A percentile compares a stretch with the other conserved stretches of the same genome.
Conservation (phyloP, 2,329 filamentous ascomycete species). For the Colletotrichum viniferum region DNA sequence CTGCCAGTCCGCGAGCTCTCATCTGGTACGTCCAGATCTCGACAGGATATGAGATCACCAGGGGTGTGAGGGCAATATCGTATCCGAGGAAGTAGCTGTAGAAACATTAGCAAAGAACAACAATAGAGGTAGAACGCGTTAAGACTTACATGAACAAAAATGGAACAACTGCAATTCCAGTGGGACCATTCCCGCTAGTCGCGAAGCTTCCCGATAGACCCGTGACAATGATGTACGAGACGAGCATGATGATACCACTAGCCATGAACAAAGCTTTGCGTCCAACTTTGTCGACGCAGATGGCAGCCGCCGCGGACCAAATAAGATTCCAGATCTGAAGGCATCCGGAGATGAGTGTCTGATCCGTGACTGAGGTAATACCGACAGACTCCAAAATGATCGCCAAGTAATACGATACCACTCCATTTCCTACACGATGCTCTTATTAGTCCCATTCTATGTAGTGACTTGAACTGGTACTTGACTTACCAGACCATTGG, state of each 20-base stretch:
- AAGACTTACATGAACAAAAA: slow-evolving; percentile 37
- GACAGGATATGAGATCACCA: slow-evolving; percentile 32
- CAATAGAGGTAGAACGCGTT: neutral
- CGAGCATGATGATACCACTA: neutral
- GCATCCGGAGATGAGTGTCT: slow-evolving; percentile 37
- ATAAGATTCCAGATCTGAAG: slow-evolving; percentile 15
- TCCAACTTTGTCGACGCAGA: neutral
- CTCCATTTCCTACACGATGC: slow-evolving; percentile 25
- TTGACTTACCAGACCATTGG: slow-evolving; percentile 25
- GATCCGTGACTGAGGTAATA: slow-evolving; percentile 36
- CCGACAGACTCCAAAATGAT: slow-evolving; percentile 33
- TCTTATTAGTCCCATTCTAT: neutral
- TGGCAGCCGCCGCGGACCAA: neutral
- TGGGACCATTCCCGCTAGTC: slow-evolving; percentile 21
- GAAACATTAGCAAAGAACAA: neutral
- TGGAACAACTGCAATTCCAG: slow-evolving; percentile 33
- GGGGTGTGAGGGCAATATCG: slow-evolving; percentile 37
- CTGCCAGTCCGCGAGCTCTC: slow-evolving; percentile 12
- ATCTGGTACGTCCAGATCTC: slow-evolving; percentile 30
- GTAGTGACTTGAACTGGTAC: rapidly evolving
- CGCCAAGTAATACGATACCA: slow-evolving; percentile 43
- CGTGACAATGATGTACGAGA: slow-evolving; percentile 3
- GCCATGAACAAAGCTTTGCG: neutral
- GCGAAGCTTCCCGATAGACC: slow-evolving; percentile 19
- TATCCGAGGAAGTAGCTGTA: slow-evolving; percentile 38